Evolutionary conservation across 2,329 filamentous ascomycete genomes (phyloP).

Genomic region (Coniochaeta sp.): DNA sequence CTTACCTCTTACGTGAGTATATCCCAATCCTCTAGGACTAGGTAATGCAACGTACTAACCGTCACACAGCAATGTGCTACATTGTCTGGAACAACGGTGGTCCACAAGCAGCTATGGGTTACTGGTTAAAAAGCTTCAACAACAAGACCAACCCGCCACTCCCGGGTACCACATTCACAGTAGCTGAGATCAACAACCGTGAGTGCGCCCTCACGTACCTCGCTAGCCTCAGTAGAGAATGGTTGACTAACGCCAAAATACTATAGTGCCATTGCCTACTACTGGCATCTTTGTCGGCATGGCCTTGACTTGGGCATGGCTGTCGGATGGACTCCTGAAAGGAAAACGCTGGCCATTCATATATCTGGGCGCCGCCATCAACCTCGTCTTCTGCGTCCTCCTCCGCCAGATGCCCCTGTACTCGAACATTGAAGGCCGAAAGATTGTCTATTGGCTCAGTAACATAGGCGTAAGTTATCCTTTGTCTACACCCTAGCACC

Average conservation of each 20-base stretch:
- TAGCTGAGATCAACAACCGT: conserved; percentile 27
- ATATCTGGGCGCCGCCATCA: conserved; percentile 24
- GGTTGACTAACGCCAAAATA: not conserved
- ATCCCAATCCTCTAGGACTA: too few relatives aligned
- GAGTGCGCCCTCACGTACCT: conserved; percentile 5
- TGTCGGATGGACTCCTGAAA: conserved; percentile 23
- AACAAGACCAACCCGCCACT: conserved; percentile 21
- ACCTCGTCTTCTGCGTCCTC: conserved; percentile 20
- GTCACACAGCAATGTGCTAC: conserved; percentile 20
- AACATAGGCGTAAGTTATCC: conserved; percentile 21
- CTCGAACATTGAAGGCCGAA: conserved; percentile 24
- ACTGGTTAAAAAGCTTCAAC: conserved; percentile 33
- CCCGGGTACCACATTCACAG: conserved; percentile 22
- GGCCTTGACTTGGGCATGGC: conserved; percentile 26
- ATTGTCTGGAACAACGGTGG: conserved; percentile 29
- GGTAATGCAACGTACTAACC: not conserved
- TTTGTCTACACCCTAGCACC: conserved; percentile 16
- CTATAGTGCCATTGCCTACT: conserved; percentile 19
- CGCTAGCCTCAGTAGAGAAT: not conserved
- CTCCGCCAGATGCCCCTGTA: conserved; percentile 28
- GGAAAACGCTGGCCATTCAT: conserved; percentile 30
- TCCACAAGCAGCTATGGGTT: conserved; percentile 27
- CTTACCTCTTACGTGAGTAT: conserved; percentile 24
- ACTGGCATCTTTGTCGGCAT: conserved; percentile 26
- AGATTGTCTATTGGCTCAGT: conserved; percentile 27